These are phyloP conservation scores for Starmerella vaccinii DNA, from an alignment of 805 yeast genomes.

Conservation along the genomic window DNA sequence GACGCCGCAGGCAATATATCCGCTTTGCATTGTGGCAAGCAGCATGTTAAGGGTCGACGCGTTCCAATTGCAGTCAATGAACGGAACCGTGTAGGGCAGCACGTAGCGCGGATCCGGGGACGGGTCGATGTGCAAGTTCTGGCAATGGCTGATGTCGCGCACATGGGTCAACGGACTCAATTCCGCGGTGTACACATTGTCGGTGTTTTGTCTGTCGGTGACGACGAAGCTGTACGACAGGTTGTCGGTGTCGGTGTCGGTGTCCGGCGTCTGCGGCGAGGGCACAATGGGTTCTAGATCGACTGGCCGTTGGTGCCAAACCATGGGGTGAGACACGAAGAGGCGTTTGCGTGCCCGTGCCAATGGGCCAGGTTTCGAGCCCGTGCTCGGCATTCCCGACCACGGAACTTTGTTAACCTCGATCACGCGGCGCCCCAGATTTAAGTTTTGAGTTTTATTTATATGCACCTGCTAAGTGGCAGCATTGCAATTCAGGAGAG, in stretches of 20 bases:
- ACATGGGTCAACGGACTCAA: neutral
- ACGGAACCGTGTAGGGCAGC: neutral
- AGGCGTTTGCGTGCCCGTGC: no score
- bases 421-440: no score
- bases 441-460: neutral
- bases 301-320: neutral
- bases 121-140: neutral
- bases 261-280: neutral
- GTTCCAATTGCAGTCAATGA: constrained; percentile 10
- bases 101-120: no score
- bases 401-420: neutral
- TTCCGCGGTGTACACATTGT: neutral
- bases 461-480: neutral
- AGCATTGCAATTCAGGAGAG: no score
- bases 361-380: no score
- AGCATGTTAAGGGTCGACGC: neutral
- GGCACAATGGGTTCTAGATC: neutral
- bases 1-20: constrained; percentile 5
- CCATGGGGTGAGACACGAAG: no score
- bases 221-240: neutral
- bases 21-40: neutral
- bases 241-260: neutral
- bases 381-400: neutral
- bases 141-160: neutral
- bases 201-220: neutral